These are phyloP conservation scores for Stipa capillata DNA, from an alignment of 176 grass and related monocot species.

Conservation along the genomic window DNA sequence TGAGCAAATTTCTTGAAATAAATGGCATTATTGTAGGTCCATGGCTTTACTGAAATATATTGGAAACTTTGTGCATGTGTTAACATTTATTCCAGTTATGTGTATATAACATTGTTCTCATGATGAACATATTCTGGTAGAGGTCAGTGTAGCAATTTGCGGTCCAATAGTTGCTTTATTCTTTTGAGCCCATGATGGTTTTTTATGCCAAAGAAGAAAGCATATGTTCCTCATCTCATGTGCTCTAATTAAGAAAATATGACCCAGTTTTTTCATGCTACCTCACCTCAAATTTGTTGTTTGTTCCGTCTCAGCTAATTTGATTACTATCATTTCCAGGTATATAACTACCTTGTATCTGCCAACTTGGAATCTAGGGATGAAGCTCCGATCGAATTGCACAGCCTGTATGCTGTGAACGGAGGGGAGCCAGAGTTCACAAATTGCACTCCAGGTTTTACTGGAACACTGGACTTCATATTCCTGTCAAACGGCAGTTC, in stretches of 20 bases:
- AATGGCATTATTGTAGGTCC: neutral
- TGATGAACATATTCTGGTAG: neutral
- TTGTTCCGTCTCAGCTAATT: neutral
- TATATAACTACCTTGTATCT: constrained; percentile 66
- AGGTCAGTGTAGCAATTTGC: neutral
- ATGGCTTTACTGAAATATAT: constrained; percentile 10
- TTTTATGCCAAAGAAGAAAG: neutral
- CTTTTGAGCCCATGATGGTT: neutral
- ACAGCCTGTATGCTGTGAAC: constrained; percentile 66
- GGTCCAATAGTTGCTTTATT: neutral
- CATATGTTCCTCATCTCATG: neutral
- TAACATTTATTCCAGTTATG: constrained; percentile 1
- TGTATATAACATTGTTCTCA: neutral
- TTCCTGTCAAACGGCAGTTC: constrained; percentile 37
- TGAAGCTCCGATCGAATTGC: constrained; percentile 38
- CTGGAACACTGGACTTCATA: constrained; percentile 82
- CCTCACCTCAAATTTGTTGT: neutral
- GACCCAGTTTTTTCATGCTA: neutral
- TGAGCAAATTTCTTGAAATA: neutral
- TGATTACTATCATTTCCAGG: constrained; percentile 40
- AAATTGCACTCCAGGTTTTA: constrained; percentile 88
- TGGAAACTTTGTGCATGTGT: neutral
- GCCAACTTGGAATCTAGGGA: constrained; percentile 10
- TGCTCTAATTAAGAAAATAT: neutral
- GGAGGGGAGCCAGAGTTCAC: constrained; percentile 83